Percentiles rank a stretch among this genome's conserved stretches.
Evolutionary conservation across 257 asterid species (phyloP).

Genomic region (Echium plantagineum): DNA sequence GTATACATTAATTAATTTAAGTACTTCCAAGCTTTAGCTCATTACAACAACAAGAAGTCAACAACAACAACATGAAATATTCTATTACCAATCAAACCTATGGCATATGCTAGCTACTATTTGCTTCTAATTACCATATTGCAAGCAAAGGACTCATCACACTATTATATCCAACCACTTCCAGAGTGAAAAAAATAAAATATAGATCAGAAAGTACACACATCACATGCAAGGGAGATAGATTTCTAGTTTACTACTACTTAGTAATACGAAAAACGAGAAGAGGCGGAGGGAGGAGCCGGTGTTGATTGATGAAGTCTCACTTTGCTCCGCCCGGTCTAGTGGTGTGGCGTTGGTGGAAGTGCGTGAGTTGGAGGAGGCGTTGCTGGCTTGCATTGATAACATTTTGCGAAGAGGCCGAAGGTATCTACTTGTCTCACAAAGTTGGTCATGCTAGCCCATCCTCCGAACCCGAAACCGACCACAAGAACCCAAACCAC

Average conservation of each 20-base stretch:
- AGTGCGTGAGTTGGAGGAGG: conserved; percentile 21
- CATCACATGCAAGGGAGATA: conserved; percentile 34
- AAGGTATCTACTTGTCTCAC: conserved; percentile 68
- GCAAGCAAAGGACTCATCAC: conserved; percentile 46
- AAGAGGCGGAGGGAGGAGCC: conserved; percentile 22
- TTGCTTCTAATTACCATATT: conserved; percentile 29
- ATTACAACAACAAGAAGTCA: not conserved
- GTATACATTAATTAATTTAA: not conserved
- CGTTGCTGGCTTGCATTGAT: conserved; percentile 66
- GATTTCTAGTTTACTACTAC: conserved; percentile 29
- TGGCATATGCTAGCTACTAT: conserved; percentile 8
- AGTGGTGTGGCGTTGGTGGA: conserved; percentile 32
- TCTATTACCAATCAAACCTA: conserved; percentile 5
- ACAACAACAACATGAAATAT: conserved; percentile 7
- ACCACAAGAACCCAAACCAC: conserved; percentile 64
- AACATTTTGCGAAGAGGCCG: conserved; percentile 93
- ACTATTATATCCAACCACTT: conserved; percentile 30
- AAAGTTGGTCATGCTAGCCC: conserved; percentile 91
- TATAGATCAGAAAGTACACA: conserved; percentile 21
- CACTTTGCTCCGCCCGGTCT: conserved; percentile 6
- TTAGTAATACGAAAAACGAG: conserved; percentile 16
- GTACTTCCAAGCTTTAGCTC: conserved; percentile 10
- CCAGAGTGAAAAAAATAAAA: conserved; percentile 8
- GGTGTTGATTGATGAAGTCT: not conserved
- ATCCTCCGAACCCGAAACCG: conserved; percentile 95